Base-by-base conservation (phyloP, 1,284 basidiomycete species). In the Ceratobasidium sp. region DNA sequence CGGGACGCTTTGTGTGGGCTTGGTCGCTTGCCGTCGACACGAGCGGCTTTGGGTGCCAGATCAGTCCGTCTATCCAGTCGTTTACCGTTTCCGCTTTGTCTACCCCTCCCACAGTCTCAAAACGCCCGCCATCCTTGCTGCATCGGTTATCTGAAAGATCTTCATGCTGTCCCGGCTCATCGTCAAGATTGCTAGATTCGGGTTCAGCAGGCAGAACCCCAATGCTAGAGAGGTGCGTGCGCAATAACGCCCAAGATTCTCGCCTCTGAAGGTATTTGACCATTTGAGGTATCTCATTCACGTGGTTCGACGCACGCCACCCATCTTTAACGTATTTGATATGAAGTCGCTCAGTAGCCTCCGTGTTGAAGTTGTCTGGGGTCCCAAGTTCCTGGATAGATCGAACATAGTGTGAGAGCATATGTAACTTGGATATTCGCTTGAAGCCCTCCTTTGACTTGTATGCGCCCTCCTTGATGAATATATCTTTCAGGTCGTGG, bases 391-490 rank as follows among this genome's bases (percentile, higher is more conserved):
- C 26, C 12, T 42, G 40, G 28, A 67, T 67, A 6, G 26, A 3
- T 0, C 15, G 15, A 0, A 23, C n/a, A 13, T 49, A 67, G 26
- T 67, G 64, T 2, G 70, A 33, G 33, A 33, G 33, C 33, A 33
- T 33, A 4, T 80, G 79, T 18, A 80, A 23, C 40, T 80, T 80
- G 0, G 53, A 67, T 13, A 77, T 77, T 20, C 12, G 6, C 26
- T 77, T 44, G 66, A 77, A 77, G 58, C 33, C 49, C 60, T 15
- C 64, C 26, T 10, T 26, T 13, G 26, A n/a, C 15, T 26, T 15
- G n/a, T 12, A 28, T 1, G 6, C 26, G 18, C 18, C 3, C 13
- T 26, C 6, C 2, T 26, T 4, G 6, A 42, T 12, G 18, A 71
- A 71, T 3, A 58, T 28, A 28, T 58, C 20, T 28, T 58, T 71